Evolutionary conservation across 2,329 filamentous ascomycete species (phyloP).

Genomic region (Cercospora sesami): DNA sequence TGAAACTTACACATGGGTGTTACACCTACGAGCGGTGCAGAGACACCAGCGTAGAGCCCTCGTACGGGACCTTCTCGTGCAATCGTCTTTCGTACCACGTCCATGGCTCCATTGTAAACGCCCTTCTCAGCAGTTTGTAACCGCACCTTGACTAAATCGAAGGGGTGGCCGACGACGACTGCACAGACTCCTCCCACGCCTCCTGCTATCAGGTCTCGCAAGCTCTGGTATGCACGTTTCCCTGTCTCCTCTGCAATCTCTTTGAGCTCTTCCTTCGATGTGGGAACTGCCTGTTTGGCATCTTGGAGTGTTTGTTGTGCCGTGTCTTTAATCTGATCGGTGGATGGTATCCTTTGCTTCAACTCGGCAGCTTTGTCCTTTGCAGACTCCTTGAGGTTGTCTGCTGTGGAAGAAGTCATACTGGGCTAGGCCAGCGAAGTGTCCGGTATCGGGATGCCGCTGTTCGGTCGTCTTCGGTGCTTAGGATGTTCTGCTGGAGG

Average conservation of each 20-base stretch:
- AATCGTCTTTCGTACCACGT: conserved; percentile 86
- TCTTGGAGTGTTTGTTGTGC: conserved; percentile 26
- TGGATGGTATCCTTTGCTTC: conserved; percentile 24
- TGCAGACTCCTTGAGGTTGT: conserved; percentile 26
- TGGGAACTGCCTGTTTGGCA: conserved; percentile 26
- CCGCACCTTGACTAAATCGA: conserved; percentile 96
- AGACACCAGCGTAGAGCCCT: conserved; percentile 95
- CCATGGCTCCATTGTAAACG: conserved; percentile 84
- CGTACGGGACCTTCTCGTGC: conserved; percentile 76
- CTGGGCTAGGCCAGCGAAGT: conserved; percentile 19
- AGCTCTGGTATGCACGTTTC: conserved; percentile 59
- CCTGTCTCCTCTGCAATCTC: conserved; percentile 53
- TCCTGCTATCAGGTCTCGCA: conserved; percentile 83
- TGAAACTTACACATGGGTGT: conserved; percentile 93
- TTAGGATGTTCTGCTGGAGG: background rate
- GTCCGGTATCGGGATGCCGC: background rate
- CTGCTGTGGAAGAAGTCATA: conserved; percentile 22
- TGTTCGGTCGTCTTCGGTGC: background rate
- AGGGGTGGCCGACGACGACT: conserved; percentile 89
- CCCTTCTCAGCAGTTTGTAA: conserved; percentile 94
- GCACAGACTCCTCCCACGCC: conserved; percentile 93
- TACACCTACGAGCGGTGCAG: conserved; percentile 88
- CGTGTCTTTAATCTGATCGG: conserved; percentile 21
- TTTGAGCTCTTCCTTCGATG: conserved; percentile 50
- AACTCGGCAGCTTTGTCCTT: conserved; percentile 25